Percentiles rank a stretch among this genome's conserved stretches.
Evolutionary conservation across 805 yeast species (phyloP).

Genomic region (Schizosaccharomyces octosporus): DNA sequence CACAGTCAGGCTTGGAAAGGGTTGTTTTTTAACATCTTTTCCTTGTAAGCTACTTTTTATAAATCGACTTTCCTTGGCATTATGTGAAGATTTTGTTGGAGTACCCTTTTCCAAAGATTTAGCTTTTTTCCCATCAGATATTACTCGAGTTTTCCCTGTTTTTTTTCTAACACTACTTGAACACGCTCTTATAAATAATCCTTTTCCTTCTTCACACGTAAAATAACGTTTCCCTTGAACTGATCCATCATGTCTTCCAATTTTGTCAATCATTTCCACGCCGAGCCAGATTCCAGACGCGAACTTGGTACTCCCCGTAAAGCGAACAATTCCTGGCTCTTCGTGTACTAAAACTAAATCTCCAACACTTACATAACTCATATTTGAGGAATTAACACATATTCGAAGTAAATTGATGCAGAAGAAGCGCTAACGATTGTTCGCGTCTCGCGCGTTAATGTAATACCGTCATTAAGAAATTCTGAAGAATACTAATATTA

Average conservation of each 20-base stretch:
- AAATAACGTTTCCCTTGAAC: slow-evolving; percentile 39
- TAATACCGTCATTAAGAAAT: too few relatives aligned
- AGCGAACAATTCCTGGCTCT: slow-evolving; percentile 1
- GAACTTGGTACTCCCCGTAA: slow-evolving; percentile 7
- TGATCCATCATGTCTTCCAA: slow-evolving; percentile 66
- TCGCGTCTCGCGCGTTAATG: too few relatives aligned
- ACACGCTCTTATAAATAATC: slow-evolving; percentile 1
- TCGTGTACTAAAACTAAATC: not conserved
- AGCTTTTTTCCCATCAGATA: not conserved
- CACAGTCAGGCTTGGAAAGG: too few relatives aligned
- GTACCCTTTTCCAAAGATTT: not conserved
- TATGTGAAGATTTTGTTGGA: not conserved
- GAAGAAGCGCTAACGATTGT: too few relatives aligned
- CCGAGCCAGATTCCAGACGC: slow-evolving; percentile 42
- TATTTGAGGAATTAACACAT: not conserved
- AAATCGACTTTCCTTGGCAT: too few relatives aligned
- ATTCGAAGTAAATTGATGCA: too few relatives aligned
- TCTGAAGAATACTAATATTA: too few relatives aligned
- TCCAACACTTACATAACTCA: not conserved
- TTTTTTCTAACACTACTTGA: not conserved
- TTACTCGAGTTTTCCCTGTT: not conserved
- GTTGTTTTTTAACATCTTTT: too few relatives aligned
- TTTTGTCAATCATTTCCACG: slow-evolving; percentile 58
- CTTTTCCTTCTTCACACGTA: slow-evolving; percentile 4
- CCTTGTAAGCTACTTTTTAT: too few relatives aligned